Evolutionary conservation across 257 asterid species (phyloP).

Genomic region (Nicotiana attenuata): DNA sequence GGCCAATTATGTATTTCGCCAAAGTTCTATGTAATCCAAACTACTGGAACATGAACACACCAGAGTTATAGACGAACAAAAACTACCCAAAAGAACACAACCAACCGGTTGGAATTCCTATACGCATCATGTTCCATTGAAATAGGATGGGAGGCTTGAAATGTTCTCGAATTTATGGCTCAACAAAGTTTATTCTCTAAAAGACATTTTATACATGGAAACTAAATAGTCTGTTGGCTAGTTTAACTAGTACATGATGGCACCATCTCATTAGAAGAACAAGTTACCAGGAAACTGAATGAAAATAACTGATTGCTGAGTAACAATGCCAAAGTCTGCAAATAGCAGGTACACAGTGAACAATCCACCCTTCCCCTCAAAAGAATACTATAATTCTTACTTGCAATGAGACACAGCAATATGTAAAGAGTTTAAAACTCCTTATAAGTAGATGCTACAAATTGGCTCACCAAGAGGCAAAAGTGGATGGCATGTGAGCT

Average conservation of each 20-base stretch:
- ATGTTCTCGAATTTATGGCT: not conserved
- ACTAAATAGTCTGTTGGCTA: not conserved
- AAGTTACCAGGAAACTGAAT: not conserved
- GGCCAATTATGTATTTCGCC: too few species aligned
- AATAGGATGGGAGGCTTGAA: not conserved
- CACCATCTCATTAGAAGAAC: not conserved
- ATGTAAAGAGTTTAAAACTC: not conserved
- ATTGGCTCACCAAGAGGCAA: not conserved
- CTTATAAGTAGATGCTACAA: not conserved
- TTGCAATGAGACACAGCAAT: not conserved
- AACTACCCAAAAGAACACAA: too few species aligned
- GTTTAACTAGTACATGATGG: not conserved
- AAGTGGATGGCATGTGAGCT: not conserved
- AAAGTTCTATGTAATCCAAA: not conserved
- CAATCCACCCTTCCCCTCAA: not conserved
- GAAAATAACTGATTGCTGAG: not conserved
- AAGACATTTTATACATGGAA: not conserved
- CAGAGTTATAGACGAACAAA: not conserved
- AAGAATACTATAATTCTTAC: not conserved
- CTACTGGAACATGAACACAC: not conserved
- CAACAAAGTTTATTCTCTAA: not conserved
- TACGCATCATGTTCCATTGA: not conserved
- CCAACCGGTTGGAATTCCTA: not conserved
- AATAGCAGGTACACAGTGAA: not conserved
- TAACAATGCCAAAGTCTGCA: not conserved